A percentile compares a stretch with the other conserved stretches of the same genome.
Evolutionary conservation across 192 early-diverging fungal genomes (phyloP).

Genomic region (Linnemannia elongata): DNA sequence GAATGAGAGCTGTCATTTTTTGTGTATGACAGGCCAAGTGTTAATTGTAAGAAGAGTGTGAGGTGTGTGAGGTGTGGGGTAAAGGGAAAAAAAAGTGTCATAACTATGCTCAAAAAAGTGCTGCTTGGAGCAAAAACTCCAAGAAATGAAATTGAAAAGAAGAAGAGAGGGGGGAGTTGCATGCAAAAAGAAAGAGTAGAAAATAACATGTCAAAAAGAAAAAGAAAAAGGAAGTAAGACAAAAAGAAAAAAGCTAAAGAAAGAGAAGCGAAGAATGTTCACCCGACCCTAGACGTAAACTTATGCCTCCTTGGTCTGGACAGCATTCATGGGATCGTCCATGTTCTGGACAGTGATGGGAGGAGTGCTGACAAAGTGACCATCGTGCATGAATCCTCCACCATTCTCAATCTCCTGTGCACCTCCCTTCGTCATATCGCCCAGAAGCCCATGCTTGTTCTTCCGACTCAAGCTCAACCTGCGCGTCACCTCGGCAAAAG

Average conservation of each 20-base stretch:
- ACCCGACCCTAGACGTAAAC: background rate
- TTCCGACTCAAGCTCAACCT: slow-evolving; percentile 38
- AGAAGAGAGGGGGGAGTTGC: background rate
- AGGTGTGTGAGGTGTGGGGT: too few species aligned
- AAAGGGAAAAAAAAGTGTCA: background rate
- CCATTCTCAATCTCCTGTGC: slow-evolving; percentile 25
- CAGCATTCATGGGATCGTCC: slow-evolving; percentile 44
- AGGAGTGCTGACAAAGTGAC: slow-evolving; percentile 36
- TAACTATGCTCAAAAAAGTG: background rate
- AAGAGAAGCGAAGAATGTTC: background rate
- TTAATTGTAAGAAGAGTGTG: background rate
- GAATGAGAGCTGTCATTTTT: background rate
- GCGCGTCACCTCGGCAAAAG: slow-evolving; percentile 55
- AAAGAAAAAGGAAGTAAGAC: background rate
- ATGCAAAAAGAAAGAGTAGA: background rate
- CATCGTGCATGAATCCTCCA: slow-evolving; percentile 31
- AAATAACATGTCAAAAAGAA: background rate
- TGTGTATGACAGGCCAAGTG: background rate
- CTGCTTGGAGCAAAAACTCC: background rate
- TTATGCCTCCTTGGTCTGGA: slow-evolving; percentile 42
- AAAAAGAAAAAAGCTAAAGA: background rate
- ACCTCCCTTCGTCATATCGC: slow-evolving; percentile 22
- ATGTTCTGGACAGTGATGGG: slow-evolving; percentile 51
- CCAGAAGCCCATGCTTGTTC: slow-evolving; percentile 32
- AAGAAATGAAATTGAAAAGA: background rate